Percentiles rank a stretch among this genome's conserved stretches.
Evolutionary conservation across 306 rosid species (phyloP).

Genomic region (Erythrophleum fordii): DNA sequence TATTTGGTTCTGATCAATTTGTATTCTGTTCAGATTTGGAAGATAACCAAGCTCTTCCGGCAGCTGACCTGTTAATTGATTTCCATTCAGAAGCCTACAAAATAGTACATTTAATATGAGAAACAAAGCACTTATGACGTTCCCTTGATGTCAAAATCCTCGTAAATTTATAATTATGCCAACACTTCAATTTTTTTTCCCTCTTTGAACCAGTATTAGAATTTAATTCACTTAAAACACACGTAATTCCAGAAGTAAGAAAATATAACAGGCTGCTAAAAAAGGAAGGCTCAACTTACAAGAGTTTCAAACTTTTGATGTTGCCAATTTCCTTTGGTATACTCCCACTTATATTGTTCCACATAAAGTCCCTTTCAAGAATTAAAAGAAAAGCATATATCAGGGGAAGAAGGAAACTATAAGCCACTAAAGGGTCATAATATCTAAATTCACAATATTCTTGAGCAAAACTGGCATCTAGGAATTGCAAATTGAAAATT

Average conservation of each 20-base stretch:
- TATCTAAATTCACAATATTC: constrained; percentile 15
- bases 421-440: constrained; percentile 28
- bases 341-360: constrained; percentile 79
- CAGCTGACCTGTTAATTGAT: constrained; percentile 72
- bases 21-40: constrained; percentile 64
- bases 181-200: not conserved
- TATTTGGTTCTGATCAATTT: constrained; percentile 76
- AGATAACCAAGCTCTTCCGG: constrained; percentile 88
- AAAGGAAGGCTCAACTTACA: constrained; percentile 64
- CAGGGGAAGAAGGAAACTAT: constrained; percentile 40
- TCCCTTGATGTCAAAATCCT: constrained; percentile 1
- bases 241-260: not conserved
- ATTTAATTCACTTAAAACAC: constrained; percentile 31
- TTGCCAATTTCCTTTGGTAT: constrained; percentile 89
- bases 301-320: constrained; percentile 64
- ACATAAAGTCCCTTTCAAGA: constrained; percentile 86
- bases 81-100: constrained; percentile 85
- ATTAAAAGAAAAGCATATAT: constrained; percentile 34
- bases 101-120: constrained; percentile 17
- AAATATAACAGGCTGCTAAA: constrained; percentile 27
- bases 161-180: not conserved
- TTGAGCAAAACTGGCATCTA: constrained; percentile 12
- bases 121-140: constrained; percentile 4
- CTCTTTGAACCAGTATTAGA: constrained; percentile 1
- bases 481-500: constrained; percentile 18